phyloP scores from a whole-genome alignment of 345 rosid species.

The Populus euphratica region DNA sequence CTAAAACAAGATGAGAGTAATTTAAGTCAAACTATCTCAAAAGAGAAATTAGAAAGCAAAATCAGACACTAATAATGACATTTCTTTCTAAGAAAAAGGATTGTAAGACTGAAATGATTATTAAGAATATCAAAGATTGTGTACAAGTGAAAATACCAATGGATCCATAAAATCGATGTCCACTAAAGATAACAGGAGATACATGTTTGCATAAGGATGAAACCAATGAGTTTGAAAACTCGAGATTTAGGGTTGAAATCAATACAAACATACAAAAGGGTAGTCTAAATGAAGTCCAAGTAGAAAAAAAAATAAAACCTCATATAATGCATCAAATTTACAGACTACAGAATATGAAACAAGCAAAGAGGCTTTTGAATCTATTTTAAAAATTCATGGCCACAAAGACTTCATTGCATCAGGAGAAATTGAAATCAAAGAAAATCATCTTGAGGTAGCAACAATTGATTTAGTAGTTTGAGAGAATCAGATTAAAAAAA shows the following conservation, averaged over 20 bases:
- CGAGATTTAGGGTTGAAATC: not conserved
- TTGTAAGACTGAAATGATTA: not conserved
- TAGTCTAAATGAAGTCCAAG: conserved; percentile 1
- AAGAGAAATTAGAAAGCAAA: conserved; percentile 24
- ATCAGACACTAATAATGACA: conserved; percentile 11
- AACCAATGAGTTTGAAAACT: not conserved
- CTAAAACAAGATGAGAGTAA: conserved; percentile 12
- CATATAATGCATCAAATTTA: conserved; percentile 2
- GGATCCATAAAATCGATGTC: not conserved
- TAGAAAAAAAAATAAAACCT: conserved; percentile 9
- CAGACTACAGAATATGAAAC: conserved; percentile 13
- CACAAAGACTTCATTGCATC: not conserved
- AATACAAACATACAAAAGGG: conserved; percentile 7
- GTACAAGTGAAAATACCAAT: conserved; percentile 1
- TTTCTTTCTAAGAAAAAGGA: conserved; percentile 3
- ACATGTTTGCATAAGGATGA: too few species aligned
- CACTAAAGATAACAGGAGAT: not conserved
- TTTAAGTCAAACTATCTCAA: conserved; percentile 16
- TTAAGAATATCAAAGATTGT: not conserved
- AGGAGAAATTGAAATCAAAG: conserved; percentile 18
- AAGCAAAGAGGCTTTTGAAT: conserved; percentile 18
- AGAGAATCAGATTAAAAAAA: conserved; percentile 12
- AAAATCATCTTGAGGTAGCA: conserved; percentile 15
- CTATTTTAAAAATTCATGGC: not conserved
- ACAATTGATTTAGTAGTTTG: conserved; percentile 5